Percentiles rank a stretch among this genome's conserved stretches.
phyloP scores from a whole-genome alignment of 1,139 yeast species.

The Sugiyamaella sp. region DNA sequence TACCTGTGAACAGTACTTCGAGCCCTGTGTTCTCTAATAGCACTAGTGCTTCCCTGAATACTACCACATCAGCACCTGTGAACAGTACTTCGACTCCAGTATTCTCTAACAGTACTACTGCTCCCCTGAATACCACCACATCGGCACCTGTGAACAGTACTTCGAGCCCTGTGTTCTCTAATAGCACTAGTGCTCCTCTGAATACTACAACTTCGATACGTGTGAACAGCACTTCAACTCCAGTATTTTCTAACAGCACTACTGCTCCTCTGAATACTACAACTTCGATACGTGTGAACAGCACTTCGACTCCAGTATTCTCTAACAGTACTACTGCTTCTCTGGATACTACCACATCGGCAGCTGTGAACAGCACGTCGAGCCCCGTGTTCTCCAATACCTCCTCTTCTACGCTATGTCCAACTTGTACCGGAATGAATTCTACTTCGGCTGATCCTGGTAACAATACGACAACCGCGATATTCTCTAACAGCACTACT shows the following conservation, averaged over 20 bases:
- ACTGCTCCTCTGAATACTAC: background rate
- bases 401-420: background rate
- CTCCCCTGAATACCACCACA: background rate
- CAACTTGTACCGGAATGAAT: conserved; percentile 6
- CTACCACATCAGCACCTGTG: background rate
- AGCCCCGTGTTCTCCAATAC: background rate
- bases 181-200: background rate
- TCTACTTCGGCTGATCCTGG: background rate
- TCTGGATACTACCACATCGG: conserved; percentile 4
- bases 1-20: background rate
- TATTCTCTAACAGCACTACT: too few relatives aligned
- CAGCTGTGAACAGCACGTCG: conserved; percentile 5
- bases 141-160: background rate
- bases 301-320: conserved; percentile 3
- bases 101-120: background rate
- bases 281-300: background rate
- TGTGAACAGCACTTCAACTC: background rate
- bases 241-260: background rate
- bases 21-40: background rate
- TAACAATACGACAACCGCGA: background rate
- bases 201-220: background rate
- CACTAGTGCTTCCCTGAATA: background rate
- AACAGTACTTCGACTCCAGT: conserved; percentile 4
- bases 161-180: background rate
- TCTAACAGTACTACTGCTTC: conserved; percentile 1